phyloP scores from a whole-genome alignment of 208 protist genomes.

The Leishmania braziliensis region DNA sequence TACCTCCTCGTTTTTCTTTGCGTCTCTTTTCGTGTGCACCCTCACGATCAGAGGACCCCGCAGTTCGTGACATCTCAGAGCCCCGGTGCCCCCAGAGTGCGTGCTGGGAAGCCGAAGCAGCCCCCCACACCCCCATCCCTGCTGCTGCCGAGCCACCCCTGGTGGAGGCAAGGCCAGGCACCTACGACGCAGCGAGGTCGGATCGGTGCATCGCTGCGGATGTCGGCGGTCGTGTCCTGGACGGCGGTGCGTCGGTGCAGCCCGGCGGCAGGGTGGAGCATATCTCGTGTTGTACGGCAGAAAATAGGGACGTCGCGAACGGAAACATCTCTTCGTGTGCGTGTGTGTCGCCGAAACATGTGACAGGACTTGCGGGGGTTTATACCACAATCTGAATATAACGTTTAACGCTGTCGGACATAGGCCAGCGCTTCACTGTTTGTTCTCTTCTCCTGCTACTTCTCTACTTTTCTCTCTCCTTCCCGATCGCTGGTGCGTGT shows the following conservation, averaged over 20 bases:
- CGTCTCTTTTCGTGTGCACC: not conserved
- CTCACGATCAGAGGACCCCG: too few species aligned
- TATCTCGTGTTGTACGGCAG: not conserved
- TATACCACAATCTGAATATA: not conserved
- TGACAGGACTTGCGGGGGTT: not conserved
- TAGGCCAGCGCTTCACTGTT: not conserved
- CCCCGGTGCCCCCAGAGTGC: not conserved
- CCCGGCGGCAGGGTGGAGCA: not conserved
- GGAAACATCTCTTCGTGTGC: not conserved
- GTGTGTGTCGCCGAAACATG: not conserved
- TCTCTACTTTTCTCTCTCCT: not conserved
- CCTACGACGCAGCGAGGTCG: not conserved
- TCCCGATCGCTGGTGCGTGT: not conserved
- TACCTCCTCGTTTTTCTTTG: constrained; percentile 2
- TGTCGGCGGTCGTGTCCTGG: not conserved
- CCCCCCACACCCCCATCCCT: not conserved
- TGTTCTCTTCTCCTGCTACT: not conserved
- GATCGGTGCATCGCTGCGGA: not conserved
- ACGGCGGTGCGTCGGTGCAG: not conserved
- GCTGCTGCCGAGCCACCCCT: not conserved
- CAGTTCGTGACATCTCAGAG: not conserved
- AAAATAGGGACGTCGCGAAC: not conserved
- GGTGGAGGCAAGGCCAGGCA: not conserved
- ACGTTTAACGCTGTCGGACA: not conserved
- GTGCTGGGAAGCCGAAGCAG: not conserved